Conservation (phyloP, 257 asterid genomes). For the Paraleonurus japonicus region DNA sequence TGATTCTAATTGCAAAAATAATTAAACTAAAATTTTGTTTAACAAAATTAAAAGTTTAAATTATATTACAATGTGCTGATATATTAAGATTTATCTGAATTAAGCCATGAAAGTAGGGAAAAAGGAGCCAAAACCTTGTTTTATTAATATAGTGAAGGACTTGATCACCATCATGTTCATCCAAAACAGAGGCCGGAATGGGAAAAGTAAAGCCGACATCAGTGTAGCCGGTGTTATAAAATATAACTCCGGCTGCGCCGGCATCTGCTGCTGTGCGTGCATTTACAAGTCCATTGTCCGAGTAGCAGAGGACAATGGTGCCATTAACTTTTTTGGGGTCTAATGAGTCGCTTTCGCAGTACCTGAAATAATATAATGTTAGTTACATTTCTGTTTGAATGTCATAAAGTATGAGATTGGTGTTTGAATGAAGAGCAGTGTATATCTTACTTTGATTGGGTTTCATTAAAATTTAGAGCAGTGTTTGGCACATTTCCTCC, state of each 20-base stretch:
- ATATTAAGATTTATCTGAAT: too few species aligned
- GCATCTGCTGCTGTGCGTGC: neutral
- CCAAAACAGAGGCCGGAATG: neutral
- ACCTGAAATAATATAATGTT: neutral
- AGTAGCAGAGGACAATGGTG: neutral
- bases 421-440: too few species aligned
- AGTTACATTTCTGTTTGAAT: neutral
- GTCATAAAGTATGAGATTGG: too few species aligned
- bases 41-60: too few species aligned
- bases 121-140: slow-evolving; percentile 14
- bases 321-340: neutral
- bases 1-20: too few species aligned
- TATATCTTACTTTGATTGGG: slow-evolving; percentile 37
- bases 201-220: neutral
- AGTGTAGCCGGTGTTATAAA: neutral
- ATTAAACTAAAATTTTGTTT: too few species aligned
- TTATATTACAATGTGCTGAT: too few species aligned
- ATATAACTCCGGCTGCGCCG: neutral
- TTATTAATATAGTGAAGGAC: neutral
- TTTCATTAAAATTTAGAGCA: slow-evolving; percentile 28
- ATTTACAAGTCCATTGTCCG: neutral
- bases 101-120: too few species aligned
- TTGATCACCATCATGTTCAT: neutral
- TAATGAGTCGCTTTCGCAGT: neutral
- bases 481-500: slow-evolving; percentile 41